Percentiles rank a stretch among this genome's conserved stretches.
Evolutionary conservation across 495 filamentous ascomycete genomes (phyloP).

Genomic region (Xylaria flabelliformis): DNA sequence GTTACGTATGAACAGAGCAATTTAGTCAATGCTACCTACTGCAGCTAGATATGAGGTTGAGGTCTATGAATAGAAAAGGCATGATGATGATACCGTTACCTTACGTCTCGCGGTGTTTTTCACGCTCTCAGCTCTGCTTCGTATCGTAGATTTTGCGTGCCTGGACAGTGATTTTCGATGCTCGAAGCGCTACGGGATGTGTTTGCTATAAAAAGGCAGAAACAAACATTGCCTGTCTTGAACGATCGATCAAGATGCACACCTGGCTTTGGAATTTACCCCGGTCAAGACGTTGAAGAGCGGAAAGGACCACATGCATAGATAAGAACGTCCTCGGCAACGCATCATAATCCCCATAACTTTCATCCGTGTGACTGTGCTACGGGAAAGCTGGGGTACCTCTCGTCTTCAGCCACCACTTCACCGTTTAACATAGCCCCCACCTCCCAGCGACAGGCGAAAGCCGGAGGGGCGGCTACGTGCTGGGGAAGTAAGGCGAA

Average conservation of each 20-base stretch:
- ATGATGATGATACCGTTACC: neutral
- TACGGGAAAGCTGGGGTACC: conserved; percentile 20
- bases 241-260: neutral
- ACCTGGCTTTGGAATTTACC: neutral
- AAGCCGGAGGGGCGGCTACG: neutral
- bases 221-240: neutral
- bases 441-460: neutral
- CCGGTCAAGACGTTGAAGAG: neutral
- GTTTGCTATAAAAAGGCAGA: neutral
- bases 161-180: neutral
- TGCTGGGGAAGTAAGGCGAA: conserved; percentile 22
- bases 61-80: conserved; percentile 26
- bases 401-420: conserved; percentile 17
- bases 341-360: conserved; percentile 18
- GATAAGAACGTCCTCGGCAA: neutral
- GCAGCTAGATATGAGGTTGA: conserved; percentile 12
- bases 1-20: conserved; percentile 11
- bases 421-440: conserved; percentile 6
- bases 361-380: conserved; percentile 1
- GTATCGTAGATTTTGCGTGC: neutral
- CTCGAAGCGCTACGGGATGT: neutral
- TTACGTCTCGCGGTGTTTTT: conserved; percentile 5
- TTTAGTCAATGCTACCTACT: conserved; percentile 21
- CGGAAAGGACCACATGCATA: neutral
- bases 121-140: conserved; percentile 11